These are phyloP conservation scores for Nectriaceae sp. DNA, from an alignment of 2,329 filamentous ascomycete species.

Conservation along the genomic window DNA sequence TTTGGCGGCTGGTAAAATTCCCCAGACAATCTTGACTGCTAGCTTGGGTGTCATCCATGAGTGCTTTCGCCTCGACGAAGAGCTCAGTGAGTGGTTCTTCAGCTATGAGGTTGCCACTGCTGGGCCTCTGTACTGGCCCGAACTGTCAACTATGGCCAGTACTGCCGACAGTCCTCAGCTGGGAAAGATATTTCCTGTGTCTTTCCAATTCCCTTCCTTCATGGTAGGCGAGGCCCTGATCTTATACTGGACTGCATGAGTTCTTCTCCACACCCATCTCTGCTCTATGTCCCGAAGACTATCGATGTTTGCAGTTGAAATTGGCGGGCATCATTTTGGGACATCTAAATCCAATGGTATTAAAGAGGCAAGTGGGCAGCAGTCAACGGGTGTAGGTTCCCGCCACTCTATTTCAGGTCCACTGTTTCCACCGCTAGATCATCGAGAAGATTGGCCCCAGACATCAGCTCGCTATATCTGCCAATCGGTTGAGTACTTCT, in stretches of 20 bases:
- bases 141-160: slow-evolving; percentile 2
- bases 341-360: too few species aligned
- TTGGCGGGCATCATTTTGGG: neutral
- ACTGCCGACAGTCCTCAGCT: neutral
- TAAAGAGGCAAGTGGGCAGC: too few species aligned
- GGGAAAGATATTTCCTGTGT: slow-evolving; percentile 9
- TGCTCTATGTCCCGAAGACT: neutral
- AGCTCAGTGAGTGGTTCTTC: slow-evolving; percentile 5
- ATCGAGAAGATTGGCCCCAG: slow-evolving; percentile 4
- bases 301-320: neutral
- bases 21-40: neutral
- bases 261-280: slow-evolving; percentile 3
- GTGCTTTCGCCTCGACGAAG: neutral
- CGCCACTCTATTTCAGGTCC: neutral
- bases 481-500: slow-evolving; percentile 8
- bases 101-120: neutral
- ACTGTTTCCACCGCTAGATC: neutral
- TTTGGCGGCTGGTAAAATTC: neutral
- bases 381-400: too few species aligned
- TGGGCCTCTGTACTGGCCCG: slow-evolving; percentile 7
- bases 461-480: slow-evolving; percentile 5
- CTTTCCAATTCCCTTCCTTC: slow-evolving; percentile 6
- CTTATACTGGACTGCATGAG: slow-evolving; percentile 7
- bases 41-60: neutral
- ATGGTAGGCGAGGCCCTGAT: slow-evolving; percentile 7